phyloP scores from a whole-genome alignment of 2,329 filamentous ascomycete genomes.

The Ascochyta lentis region DNA sequence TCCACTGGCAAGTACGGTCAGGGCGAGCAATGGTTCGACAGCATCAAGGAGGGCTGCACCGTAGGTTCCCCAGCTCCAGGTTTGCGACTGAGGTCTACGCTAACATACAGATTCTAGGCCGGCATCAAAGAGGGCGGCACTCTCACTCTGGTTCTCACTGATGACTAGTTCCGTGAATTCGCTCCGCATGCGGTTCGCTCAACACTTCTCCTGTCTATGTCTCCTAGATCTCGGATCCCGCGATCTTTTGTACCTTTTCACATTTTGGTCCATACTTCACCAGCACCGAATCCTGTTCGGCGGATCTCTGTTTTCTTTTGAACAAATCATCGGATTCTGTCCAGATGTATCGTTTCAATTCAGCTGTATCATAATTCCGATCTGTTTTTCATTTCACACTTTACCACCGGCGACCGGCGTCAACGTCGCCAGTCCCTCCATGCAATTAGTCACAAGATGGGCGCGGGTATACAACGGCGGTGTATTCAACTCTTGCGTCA shows the following conservation, averaged over 20 bases:
- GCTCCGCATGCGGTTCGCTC: neutral
- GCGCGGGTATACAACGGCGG: neutral
- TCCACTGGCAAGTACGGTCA: conserved; percentile 68
- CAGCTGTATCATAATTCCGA: neutral
- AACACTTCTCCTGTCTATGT: conserved; percentile 2
- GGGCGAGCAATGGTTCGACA: conserved; percentile 51
- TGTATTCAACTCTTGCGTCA: neutral
- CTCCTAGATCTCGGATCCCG: conserved; percentile 12
- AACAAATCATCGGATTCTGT: neutral
- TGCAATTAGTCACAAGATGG: neutral
- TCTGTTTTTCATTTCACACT: neutral
- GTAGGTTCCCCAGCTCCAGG: conserved; percentile 60
- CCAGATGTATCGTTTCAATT: conserved; percentile 1
- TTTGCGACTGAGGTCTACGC: neutral
- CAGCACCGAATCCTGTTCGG: conserved; percentile 18
- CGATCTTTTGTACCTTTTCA: conserved; percentile 6
- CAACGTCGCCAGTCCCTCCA: too few relatives aligned
- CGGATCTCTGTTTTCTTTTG: conserved; percentile 32
- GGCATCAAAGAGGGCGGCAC: conserved; percentile 29
- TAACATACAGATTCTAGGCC: conserved; percentile 21
- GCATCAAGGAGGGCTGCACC: conserved; percentile 72
- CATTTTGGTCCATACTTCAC: conserved; percentile 33
- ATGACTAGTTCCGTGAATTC: conserved; percentile 22
- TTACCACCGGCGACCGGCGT: neutral
- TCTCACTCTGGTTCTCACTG: conserved; percentile 38